phyloP scores from a whole-genome alignment of 768 basidiomycete species.

The Sistotremastrum suecicum region DNA sequence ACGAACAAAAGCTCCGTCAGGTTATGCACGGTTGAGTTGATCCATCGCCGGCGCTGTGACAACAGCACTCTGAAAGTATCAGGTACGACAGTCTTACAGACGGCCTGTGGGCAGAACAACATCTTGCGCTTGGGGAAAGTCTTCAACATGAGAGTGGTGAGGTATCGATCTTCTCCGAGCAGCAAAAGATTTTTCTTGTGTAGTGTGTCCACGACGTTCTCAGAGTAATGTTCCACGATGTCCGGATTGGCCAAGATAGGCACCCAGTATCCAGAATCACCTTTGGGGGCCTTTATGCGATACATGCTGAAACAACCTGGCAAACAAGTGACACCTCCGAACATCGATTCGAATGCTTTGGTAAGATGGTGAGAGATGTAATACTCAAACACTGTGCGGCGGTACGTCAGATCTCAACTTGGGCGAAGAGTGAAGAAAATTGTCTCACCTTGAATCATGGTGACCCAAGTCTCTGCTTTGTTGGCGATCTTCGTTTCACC shows the following conservation, averaged over 20 bases:
- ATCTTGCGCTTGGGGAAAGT: conserved; percentile 99
- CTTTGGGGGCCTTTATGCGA: conserved; percentile 98
- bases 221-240: conserved; percentile 96
- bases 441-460: conserved; percentile 95
- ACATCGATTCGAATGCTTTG: conserved; percentile 99
- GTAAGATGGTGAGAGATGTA: conserved; percentile 99
- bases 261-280: conserved; percentile 91
- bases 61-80: conserved; percentile 90
- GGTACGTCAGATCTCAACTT: conserved; percentile 1
- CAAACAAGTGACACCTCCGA: conserved; percentile 97
- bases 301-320: conserved; percentile 99
- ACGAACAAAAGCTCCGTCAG: conserved; percentile 89
- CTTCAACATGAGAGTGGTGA: conserved; percentile 94
- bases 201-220: conserved; percentile 96
- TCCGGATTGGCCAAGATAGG: conserved; percentile 98
- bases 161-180: conserved; percentile 97
- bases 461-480: conserved; percentile 96
- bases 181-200: conserved; percentile 99
- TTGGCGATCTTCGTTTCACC: conserved; percentile 99
- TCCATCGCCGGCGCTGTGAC: conserved; percentile 97
- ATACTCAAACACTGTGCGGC: conserved; percentile 81
- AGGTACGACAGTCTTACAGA: conserved; percentile 97
- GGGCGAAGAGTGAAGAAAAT: background rate
- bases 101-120: conserved; percentile 96
- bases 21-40: conserved; percentile 98